A percentile compares a stretch with the other conserved stretches of the same genome.
These are phyloP conservation scores for Phaeotremella fagi DNA, from an alignment of 768 basidiomycete species.

Conservation along the genomic window DNA sequence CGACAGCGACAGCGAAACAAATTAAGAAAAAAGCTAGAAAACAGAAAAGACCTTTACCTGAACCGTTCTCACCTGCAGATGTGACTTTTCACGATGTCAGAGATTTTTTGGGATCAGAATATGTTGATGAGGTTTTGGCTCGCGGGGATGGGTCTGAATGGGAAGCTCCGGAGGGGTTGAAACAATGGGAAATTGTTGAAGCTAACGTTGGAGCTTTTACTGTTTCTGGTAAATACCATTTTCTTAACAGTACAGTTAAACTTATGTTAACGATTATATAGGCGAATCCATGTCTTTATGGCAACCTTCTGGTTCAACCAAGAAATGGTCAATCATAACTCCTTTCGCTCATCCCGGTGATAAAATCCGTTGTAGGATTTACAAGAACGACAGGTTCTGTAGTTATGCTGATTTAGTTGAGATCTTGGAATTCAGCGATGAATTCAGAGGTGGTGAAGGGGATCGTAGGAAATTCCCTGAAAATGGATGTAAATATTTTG, in stretches of 20 bases:
- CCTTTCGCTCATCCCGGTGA: conserved; percentile 85
- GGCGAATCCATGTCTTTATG: conserved; percentile 52
- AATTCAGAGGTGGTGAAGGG: conserved; percentile 37
- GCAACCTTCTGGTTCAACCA: conserved; percentile 61
- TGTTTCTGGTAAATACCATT: conserved; percentile 56
- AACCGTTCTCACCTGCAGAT: conserved; percentile 67
- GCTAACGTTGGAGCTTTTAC: conserved; percentile 62
- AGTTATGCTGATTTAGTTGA: conserved; percentile 61
- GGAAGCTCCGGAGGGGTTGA: conserved; percentile 55
- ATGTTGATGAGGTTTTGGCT: conserved; percentile 54
- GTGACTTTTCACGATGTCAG: conserved; percentile 69
- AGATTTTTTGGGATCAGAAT: conserved; percentile 60
- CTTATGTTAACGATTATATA: too few species aligned
- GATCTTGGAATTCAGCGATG: conserved; percentile 34
- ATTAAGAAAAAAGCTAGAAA: conserved; percentile 30
- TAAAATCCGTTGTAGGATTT: conserved; percentile 65
- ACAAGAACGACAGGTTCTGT: conserved; percentile 61
- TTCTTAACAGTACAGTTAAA: conserved; percentile 52
- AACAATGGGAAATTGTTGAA: conserved; percentile 55
- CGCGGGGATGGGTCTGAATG: conserved; percentile 56
- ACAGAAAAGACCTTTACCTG: conserved; percentile 53
- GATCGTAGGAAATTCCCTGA: conserved; percentile 64
- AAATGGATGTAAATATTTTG: conserved; percentile 80
- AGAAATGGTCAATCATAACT: conserved; percentile 70
- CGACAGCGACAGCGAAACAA: not conserved